Evolutionary conservation across 495 filamentous ascomycete genomes (phyloP).

Genomic region (Penicillium mononematosum): DNA sequence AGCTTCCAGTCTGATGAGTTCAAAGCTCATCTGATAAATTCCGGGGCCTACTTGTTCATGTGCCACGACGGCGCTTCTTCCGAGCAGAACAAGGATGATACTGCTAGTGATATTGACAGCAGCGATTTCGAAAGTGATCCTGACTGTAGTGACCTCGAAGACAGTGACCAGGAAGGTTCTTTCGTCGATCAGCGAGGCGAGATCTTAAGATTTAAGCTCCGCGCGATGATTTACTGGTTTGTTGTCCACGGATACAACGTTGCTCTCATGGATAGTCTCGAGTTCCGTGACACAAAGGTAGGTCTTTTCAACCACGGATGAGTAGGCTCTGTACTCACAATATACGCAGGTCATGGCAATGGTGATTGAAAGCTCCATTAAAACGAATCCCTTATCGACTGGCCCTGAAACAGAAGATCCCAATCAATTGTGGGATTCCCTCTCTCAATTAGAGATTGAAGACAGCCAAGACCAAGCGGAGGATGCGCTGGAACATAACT

Average conservation of each 20-base stretch:
- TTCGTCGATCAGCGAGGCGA: not conserved
- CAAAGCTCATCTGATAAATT: slow-evolving; percentile 47
- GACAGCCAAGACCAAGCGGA: not conserved
- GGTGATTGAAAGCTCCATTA: slow-evolving; percentile 40
- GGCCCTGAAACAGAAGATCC: not conserved
- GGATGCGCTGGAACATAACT: not conserved
- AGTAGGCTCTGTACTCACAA: not conserved
- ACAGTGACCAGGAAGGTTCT: not conserved
- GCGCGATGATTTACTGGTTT: slow-evolving; percentile 50
- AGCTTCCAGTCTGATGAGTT: slow-evolving; percentile 49
- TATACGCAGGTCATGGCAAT: slow-evolving; percentile 38
- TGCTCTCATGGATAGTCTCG: slow-evolving; percentile 57
- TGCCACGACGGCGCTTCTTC: slow-evolving; percentile 57
- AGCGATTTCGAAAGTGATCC: not conserved
- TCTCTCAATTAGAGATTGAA: not conserved
- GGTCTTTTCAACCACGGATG: not conserved
- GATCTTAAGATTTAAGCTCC: slow-evolving; percentile 28
- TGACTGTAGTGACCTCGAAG: not conserved
- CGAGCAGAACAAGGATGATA: slow-evolving; percentile 6
- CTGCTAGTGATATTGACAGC: not conserved
- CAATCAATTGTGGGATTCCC: not conserved
- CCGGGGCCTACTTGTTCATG: slow-evolving; percentile 66
- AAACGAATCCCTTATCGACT: not conserved
- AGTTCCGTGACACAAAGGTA: slow-evolving; percentile 62
- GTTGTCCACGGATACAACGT: slow-evolving; percentile 52